Percentiles rank a stretch among this genome's conserved stretches.
Conservation (phyloP, 202 grass and related monocot genomes). For the Schoenoplectus tabernaemontani region DNA sequence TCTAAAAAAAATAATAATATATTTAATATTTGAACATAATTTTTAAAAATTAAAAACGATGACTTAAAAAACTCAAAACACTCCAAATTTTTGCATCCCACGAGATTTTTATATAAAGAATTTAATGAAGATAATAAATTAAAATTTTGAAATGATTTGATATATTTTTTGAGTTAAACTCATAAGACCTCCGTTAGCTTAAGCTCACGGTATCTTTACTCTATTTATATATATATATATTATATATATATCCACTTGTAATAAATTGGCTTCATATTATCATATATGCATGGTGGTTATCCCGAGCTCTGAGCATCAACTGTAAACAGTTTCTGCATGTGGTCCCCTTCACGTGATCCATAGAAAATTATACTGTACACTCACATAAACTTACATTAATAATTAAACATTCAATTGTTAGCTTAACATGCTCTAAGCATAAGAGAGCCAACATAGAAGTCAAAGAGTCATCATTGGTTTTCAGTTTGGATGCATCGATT, state of each 20-base stretch:
- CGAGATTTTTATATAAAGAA: no score
- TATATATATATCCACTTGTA: conserved; percentile 1
- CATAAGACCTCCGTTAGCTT: no score
- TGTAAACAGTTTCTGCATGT: conserved; percentile 1
- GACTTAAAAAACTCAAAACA: no score
- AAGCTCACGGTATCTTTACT: no score
- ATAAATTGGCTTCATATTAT: background rate
- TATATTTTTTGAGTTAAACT: no score
- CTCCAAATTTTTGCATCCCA: no score
- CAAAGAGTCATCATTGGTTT: background rate
- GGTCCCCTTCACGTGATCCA: conserved; percentile 5
- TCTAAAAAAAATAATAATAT: no score
- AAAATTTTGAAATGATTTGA: no score
- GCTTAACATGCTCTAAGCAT: background rate
- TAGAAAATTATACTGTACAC: background rate
- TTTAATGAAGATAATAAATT: no score
- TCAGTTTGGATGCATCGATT: background rate
- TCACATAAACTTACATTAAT: background rate
- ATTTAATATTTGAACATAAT: no score
- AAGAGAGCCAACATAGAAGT: background rate
- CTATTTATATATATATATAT: no score
- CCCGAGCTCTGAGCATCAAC: conserved; percentile 8
- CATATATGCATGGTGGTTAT: background rate
- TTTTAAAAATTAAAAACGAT: no score
- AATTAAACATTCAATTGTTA: background rate